phyloP scores from a whole-genome alignment of 208 protist species.

The Wallacemonas collosoma region DNA sequence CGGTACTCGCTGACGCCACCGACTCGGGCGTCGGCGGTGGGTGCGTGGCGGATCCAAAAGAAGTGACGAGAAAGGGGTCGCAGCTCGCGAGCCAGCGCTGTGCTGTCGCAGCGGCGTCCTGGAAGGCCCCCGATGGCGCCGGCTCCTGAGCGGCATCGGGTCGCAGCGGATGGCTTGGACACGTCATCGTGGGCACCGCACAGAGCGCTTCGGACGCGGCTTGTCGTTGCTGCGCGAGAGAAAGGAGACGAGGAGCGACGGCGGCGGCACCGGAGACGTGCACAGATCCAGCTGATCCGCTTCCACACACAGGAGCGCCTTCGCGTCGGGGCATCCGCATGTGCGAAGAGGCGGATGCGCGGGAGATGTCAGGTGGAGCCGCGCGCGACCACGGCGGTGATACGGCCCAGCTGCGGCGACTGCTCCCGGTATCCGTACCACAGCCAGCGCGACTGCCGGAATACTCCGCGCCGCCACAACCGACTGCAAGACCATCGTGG shows the following conservation, averaged over 20 bases:
- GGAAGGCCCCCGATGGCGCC: not conserved
- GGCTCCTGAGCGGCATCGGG: not conserved
- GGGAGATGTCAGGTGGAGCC: no score
- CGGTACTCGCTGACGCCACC: not conserved
- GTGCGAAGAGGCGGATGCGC: no score
- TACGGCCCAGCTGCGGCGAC: no score
- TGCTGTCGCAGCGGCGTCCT: conserved; percentile 13
- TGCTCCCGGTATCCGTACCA: no score
- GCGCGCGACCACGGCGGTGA: no score
- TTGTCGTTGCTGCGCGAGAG: conserved; percentile 8
- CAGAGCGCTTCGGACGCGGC: conserved; percentile 1
- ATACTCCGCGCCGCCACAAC: no score
- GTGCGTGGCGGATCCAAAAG: not conserved
- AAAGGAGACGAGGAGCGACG: conserved; percentile 8
- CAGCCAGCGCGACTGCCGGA: no score
- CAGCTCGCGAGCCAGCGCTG: conserved; percentile 11
- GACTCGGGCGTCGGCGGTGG: not conserved
- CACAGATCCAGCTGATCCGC: no score
- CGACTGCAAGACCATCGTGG: no score
- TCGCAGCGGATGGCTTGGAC: not conserved
- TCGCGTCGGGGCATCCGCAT: no score
- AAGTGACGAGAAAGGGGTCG: not conserved
- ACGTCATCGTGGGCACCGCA: not conserved
- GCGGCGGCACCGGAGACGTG: not conserved
- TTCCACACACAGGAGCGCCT: no score